Base-by-base conservation (phyloP, 2,329 filamentous ascomycete species). In the Cytospora chrysosperma region DNA sequence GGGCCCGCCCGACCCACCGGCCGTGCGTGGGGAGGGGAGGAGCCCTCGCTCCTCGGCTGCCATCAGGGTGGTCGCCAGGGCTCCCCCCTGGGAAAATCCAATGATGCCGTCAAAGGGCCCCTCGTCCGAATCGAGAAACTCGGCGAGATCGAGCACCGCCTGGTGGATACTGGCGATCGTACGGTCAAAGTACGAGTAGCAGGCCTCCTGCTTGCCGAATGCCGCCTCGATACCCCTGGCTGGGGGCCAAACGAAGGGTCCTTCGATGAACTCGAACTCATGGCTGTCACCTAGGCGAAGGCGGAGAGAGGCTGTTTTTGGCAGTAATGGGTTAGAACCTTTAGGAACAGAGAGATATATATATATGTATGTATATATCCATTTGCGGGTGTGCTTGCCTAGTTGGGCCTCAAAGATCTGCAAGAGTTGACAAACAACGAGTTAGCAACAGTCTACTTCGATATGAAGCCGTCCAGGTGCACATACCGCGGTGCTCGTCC, bases 361-460 rank as follows among this genome's bases (percentile, higher is more conserved):
- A 15, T 13, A 13, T 34, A 30, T 30, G 9, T 30, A 30, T 30
- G 4, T 32, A 32, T 34, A 34, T 34, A 34, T 34, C 4, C 4
- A 15, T 13, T 13, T 34, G 10, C 15, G 9, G 9, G 12, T 3
- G 12, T 34, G 26, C 50, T 26, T 26, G 28, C 50, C 27, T 19
- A 52, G 50, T 52, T 52, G 50, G 19, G 50, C 50, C 50, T 52
- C 50, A 19, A 52, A 19, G 21, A 52, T 52, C 50, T 52, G 50
- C 21, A 27, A 4, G 28, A 21, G 21, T 49, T 28, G n/a, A 52
- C 13, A 13, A 28, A 30, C 26, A 21, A 3, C 1, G 10, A 24
- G 7, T 49, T 49, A 24, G 43, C 43, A 49, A 49, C 19, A 24
- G 19, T 9, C 17, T 49, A 2, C 19, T 49, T 49, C 12, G 17